phyloP scores from a whole-genome alignment of 176 grass and related monocot species.

The Pharus latifolius region DNA sequence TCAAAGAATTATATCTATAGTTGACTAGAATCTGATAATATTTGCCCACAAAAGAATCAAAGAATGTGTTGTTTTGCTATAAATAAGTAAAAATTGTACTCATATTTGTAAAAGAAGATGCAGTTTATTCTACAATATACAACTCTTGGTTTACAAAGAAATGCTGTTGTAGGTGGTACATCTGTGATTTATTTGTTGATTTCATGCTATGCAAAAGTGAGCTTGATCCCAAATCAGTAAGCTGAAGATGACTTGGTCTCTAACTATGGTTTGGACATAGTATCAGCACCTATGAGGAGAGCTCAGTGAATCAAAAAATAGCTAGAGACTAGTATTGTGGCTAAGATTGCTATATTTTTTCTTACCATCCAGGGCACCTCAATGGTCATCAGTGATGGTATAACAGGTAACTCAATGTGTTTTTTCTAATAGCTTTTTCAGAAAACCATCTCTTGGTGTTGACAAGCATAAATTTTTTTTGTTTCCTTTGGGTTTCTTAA shows the following conservation, averaged over 20 bases:
- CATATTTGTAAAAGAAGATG: no score
- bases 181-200: constrained; percentile 73
- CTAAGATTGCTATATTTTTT: constrained; percentile 44
- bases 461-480: no score
- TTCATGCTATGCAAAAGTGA: constrained; percentile 52
- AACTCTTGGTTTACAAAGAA: no score
- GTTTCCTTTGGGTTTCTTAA: no score
- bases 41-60: no score
- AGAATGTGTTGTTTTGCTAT: no score
- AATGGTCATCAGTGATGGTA: constrained; percentile 68
- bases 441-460: no score
- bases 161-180: constrained; percentile 48
- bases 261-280: constrained; percentile 51
- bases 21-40: no score
- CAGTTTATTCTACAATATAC: not conserved
- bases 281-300: constrained; percentile 27
- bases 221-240: constrained; percentile 61
- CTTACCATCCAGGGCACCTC: constrained; percentile 68
- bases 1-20: not conserved
- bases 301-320: constrained; percentile 44
- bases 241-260: constrained; percentile 55
- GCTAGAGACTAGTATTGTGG: constrained; percentile 35
- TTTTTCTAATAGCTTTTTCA: no score
- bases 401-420: no score
- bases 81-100: no score